Evolutionary conservation across 2,329 filamentous ascomycete species (phyloP).

Genomic region (Mycosphaerella arachidis): DNA sequence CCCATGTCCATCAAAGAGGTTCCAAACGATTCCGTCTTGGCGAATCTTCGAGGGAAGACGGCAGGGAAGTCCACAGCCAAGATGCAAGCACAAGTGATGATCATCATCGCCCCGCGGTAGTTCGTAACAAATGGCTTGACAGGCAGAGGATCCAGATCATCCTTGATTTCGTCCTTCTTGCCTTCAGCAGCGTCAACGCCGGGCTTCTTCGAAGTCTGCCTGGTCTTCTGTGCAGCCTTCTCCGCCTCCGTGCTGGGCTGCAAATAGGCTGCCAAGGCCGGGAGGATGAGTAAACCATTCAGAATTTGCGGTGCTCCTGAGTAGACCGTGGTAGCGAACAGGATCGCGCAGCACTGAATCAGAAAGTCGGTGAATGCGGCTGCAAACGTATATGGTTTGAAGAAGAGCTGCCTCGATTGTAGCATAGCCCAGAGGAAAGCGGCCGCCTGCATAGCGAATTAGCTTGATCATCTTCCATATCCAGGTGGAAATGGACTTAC

Average conservation of each 20-base stretch:
- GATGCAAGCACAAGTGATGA: slow-evolving; percentile 83
- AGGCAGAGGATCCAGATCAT: slow-evolving; percentile 54
- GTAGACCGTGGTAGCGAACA: slow-evolving; percentile 85
- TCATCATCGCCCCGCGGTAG: slow-evolving; percentile 87
- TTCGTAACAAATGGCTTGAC: slow-evolving; percentile 88
- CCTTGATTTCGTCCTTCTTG: slow-evolving; percentile 19
- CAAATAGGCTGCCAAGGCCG: slow-evolving; percentile 52
- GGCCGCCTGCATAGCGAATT: slow-evolving; percentile 56
- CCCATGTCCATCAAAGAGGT: slow-evolving; percentile 98
- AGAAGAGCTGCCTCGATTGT: slow-evolving; percentile 78
- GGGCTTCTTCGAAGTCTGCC: slow-evolving; percentile 11
- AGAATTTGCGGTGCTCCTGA: slow-evolving; percentile 69
- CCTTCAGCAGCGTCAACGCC: slow-evolving; percentile 19
- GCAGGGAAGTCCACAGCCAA: slow-evolving; percentile 87
- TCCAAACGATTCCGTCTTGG: slow-evolving; percentile 98
- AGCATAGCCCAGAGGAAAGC: slow-evolving; percentile 84
- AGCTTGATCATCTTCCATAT: slow-evolving; percentile 27
- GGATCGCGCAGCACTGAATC: slow-evolving; percentile 74
- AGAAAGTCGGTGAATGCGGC: slow-evolving; percentile 76
- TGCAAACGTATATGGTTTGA: slow-evolving; percentile 66
- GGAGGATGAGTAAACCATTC: slow-evolving; percentile 67
- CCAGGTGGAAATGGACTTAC: slow-evolving; percentile 50
- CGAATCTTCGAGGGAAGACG: slow-evolving; percentile 88
- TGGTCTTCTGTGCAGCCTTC: slow-evolving; percentile 20
- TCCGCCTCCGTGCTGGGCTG: slow-evolving; percentile 39